Evolutionary conservation across 2,329 filamentous ascomycete species (phyloP), one percentile per base, ranked within the genome.

Genomic region (Colletotrichum neosansevieriae): DNA sequence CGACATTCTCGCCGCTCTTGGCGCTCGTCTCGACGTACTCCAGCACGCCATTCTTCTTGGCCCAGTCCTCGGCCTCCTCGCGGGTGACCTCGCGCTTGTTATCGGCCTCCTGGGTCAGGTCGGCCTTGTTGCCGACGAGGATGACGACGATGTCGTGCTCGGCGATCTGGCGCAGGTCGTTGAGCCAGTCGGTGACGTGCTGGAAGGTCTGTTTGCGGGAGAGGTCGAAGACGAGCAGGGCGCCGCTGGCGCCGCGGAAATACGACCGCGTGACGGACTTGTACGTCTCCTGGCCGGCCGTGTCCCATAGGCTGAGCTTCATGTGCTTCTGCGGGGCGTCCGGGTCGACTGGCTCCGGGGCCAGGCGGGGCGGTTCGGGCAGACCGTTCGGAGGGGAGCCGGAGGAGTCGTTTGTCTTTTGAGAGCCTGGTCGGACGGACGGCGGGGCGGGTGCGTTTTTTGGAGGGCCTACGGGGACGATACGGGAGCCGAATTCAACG

Each of bases 21-120:
- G 96, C 96, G 72, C 91, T 94, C 44, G 96, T 99, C 83, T 99
- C 96, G 71, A 98, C 94, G 78, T 98, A 98, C 77, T 94, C 90
- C 76, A 97, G 88, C 29, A 98, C 91, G 67, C 92, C 92, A 79
- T 98, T 98, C 72, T 86, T 82, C 69, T 85, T 86, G 70, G 94
- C 97, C 96, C 96, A 99, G 67, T 92, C 92, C 76, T 95, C 90
- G 3, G 96, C 96, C 81, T 98, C 95, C 72, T 92, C 86, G 59
- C 83, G 84, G 0, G 91, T 93, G 29, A 98, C 94, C 77, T 97
- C 92, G 64, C 95, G 87, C 80, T 90, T 89, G 75, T 92, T 92
- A 19, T 72, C 68, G 5, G 65, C 73, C 68, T 78, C 71, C 56
- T 84, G 82, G 0, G 92, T 89, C 47, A 98, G 84, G 80, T 99